Conservation (phyloP, 371 early-diverging fungal genomes). For the Rhizopus delemar region DNA sequence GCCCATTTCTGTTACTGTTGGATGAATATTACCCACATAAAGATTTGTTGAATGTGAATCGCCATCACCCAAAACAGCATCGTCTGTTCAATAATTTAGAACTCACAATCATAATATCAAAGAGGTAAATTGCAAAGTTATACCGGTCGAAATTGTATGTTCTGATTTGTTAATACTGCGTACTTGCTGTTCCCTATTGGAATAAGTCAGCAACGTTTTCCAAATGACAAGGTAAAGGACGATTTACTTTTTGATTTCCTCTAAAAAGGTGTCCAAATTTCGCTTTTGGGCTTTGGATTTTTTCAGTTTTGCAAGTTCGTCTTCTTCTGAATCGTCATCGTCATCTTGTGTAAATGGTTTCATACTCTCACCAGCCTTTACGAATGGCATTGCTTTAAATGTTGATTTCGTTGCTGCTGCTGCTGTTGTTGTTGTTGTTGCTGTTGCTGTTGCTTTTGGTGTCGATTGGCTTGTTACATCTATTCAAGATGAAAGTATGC, state of each 20-base stretch:
- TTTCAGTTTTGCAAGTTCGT: constrained; percentile 29
- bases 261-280: constrained; percentile 81
- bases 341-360: constrained; percentile 7
- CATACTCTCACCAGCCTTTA: constrained; percentile 35
- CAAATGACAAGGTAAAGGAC: too few relatives aligned
- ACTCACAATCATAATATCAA: background rate
- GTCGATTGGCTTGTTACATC: constrained; percentile 3
- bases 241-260: constrained; percentile 75
- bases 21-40: constrained; percentile 85
- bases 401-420: constrained; percentile 14
- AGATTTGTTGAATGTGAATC: constrained; percentile 86
- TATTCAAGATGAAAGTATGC: background rate
- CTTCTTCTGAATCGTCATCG: constrained; percentile 41
- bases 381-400: constrained; percentile 50
- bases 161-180: constrained; percentile 4
- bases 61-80: constrained; percentile 69
- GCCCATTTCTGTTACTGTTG: constrained; percentile 35
- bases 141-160: background rate
- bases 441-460: constrained; percentile 3
- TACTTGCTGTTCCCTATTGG: constrained; percentile 46
- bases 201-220: background rate
- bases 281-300: constrained; percentile 60
- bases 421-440: background rate
- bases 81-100: background rate
- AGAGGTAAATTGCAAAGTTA: background rate